Base-by-base conservation (phyloP, 306 rosid genomes). In the Luffa aegyptiaca region DNA sequence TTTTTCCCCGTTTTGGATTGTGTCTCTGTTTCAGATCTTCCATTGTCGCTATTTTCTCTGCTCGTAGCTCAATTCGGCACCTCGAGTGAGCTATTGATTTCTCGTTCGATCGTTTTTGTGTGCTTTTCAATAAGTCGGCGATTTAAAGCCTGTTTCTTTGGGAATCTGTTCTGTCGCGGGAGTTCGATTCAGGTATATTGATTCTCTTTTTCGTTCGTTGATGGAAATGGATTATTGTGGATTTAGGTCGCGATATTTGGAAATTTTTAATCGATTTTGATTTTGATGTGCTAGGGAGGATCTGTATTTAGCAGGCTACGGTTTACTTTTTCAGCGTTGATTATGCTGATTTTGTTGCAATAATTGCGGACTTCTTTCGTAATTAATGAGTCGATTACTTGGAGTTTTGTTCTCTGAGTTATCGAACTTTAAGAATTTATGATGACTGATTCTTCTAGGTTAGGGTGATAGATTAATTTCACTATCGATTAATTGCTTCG, bases 111-210 rank as follows among this genome's bases (percentile, higher is more conserved):
- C 65, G 11, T 41, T 82, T 71, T 83, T 80, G 20, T 48, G 62
- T 49, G 61, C 66, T 63, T 36, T 33, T 64, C 69, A 71, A 48
- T 70, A 66, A 77, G 75, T 81, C 13, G 82, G 72, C 83, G 78
- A 81, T 84, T 86, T 58, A 21, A 62, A 66, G 81, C 79, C 82
- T 73, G 52, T 16, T 69, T 56, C 57, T 77, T 88, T 76, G 82
- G 75, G 62, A 58, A 82, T 81, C 79, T 75, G 70, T 33, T 62
- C 48, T 45, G n/a, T 46, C 26, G 72, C 68, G 49, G 81, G 75
- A 82, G 61, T 48, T 21, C 48, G 62, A 73, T 84, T 88, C 83
- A 79, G 94, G 92, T 92, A 85, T 41, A 36, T 48, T 26, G 36
- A 12, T 76, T 80, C 37, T 49, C 75, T 5, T 74, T 46, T 45